Conservation (phyloP, 257 asterid genomes). For the Nicotiana benthamiana region DNA sequence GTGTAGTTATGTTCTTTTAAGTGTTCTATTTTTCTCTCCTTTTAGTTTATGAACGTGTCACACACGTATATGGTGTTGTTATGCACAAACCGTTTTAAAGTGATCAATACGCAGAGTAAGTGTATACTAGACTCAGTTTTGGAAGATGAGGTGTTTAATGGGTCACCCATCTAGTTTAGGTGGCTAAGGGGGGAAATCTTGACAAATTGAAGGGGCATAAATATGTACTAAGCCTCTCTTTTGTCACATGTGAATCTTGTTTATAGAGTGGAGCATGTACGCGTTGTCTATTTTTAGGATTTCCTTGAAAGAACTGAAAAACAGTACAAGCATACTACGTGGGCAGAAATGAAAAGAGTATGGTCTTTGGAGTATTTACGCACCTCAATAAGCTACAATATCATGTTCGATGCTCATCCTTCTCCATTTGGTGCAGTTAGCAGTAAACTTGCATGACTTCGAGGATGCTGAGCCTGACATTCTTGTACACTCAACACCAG, state of each 20-base stretch:
- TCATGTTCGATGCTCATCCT: neutral
- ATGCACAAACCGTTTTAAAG: neutral
- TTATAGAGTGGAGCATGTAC: neutral
- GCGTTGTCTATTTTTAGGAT: neutral
- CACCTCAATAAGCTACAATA: neutral
- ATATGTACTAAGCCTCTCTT: neutral
- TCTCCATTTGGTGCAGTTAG: constrained; percentile 40
- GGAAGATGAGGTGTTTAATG: too few relatives aligned
- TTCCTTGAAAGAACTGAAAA: neutral
- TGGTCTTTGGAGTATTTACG: neutral
- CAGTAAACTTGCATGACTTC: constrained; percentile 53
- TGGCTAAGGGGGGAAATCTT: neutral
- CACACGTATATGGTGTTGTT: neutral
- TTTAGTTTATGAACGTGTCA: neutral
- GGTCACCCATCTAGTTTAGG: neutral
- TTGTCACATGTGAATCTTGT: neutral
- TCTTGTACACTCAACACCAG: constrained; percentile 57
- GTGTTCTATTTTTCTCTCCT: neutral
- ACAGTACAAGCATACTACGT: neutral
- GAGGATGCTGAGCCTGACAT: constrained; percentile 73
- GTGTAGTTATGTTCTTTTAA: neutral
- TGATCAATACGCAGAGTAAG: neutral
- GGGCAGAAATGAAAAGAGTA: neutral
- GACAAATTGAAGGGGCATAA: neutral
- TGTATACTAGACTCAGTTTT: too few relatives aligned